Evolutionary conservation across 2,329 filamentous ascomycete species (phyloP).

Genomic region (Tolypocladium inflatum): DNA sequence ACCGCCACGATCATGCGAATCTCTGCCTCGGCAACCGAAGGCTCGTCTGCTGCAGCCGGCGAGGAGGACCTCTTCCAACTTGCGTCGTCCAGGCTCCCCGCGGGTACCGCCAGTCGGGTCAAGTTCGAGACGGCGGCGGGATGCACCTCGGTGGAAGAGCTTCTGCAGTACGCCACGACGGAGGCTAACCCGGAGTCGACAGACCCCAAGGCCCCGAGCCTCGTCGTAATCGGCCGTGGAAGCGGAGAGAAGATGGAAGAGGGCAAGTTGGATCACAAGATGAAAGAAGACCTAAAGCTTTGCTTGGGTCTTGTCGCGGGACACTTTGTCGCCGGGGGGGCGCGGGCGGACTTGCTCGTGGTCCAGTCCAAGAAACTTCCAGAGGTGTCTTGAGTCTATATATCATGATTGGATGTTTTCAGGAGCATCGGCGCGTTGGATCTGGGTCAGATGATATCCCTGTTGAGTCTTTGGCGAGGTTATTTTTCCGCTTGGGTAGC

Average conservation of each 20-base stretch:
- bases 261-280: slow-evolving; percentile 9
- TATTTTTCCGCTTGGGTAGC: background rate
- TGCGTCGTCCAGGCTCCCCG: slow-evolving; percentile 4
- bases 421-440: background rate
- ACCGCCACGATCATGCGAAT: slow-evolving; percentile 61
- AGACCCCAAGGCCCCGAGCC: slow-evolving; percentile 4
- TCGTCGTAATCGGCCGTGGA: slow-evolving; percentile 14
- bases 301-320: slow-evolving; percentile 14
- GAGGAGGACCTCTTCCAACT: slow-evolving; percentile 6
- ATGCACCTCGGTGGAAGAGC: slow-evolving; percentile 10
- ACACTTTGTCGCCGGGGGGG: slow-evolving; percentile 11
- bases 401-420: background rate
- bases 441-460: background rate
- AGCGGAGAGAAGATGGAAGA: slow-evolving; percentile 8
- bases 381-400: background rate
- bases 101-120: slow-evolving; percentile 7
- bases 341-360: slow-evolving; percentile 14
- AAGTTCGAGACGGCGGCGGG: slow-evolving; percentile 9
- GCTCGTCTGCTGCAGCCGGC: background rate
- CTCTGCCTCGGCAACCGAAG: background rate
- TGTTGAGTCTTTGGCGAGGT: background rate
- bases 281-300: slow-evolving; percentile 9
- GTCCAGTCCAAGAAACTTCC: slow-evolving; percentile 18
- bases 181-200: slow-evolving; percentile 3
- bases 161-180: slow-evolving; percentile 9